Conservation (phyloP, 2,329 filamentous ascomycete genomes). For the Pseudopyricularia cyperi region DNA sequence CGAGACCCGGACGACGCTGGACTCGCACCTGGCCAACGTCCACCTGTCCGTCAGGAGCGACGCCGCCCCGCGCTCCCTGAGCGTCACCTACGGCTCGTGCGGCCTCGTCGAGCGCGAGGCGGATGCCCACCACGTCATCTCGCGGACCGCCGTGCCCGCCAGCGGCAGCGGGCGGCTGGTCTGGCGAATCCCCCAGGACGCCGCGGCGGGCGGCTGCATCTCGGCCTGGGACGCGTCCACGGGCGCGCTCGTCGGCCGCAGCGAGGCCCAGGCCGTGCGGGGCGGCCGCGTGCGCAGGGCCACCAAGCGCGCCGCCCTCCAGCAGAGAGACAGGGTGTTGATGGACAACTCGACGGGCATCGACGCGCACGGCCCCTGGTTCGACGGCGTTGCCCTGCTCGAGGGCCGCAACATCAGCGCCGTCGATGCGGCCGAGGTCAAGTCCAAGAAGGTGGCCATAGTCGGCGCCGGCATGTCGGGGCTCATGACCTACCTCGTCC, state of each 20-base stretch:
- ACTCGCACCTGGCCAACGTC: constrained; percentile 7
- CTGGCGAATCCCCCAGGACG: constrained; percentile 7
- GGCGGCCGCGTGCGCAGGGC: constrained; percentile 11
- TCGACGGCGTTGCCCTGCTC: constrained; percentile 49
- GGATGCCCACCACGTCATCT: constrained; percentile 7
- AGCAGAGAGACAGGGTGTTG: constrained; percentile 17
- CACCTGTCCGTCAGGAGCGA: constrained; percentile 6
- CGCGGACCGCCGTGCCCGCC: not conserved
- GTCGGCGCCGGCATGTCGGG: constrained; percentile 54
- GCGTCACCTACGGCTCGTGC: constrained; percentile 6
- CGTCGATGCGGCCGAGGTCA: constrained; percentile 38
- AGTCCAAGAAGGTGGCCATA: constrained; percentile 47
- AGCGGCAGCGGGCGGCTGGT: constrained; percentile 6
- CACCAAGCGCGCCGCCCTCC: constrained; percentile 5
- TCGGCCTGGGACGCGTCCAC: constrained; percentile 5
- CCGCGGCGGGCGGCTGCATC: constrained; percentile 6
- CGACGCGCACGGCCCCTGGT: constrained; percentile 44
- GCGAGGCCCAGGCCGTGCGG: constrained; percentile 10
- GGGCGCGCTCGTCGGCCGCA: constrained; percentile 7
- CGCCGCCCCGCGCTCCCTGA: not conserved
- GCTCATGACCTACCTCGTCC: constrained; percentile 43
- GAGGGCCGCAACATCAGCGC: constrained; percentile 37
- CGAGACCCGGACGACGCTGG: constrained; percentile 5
- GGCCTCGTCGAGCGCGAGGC: not conserved
- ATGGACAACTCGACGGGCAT: constrained; percentile 38